A percentile compares a stretch with the other conserved stretches of the same genome.
phyloP scores from a whole-genome alignment of 2,329 filamentous ascomycete genomes.

The Trichoderma sp. region DNA sequence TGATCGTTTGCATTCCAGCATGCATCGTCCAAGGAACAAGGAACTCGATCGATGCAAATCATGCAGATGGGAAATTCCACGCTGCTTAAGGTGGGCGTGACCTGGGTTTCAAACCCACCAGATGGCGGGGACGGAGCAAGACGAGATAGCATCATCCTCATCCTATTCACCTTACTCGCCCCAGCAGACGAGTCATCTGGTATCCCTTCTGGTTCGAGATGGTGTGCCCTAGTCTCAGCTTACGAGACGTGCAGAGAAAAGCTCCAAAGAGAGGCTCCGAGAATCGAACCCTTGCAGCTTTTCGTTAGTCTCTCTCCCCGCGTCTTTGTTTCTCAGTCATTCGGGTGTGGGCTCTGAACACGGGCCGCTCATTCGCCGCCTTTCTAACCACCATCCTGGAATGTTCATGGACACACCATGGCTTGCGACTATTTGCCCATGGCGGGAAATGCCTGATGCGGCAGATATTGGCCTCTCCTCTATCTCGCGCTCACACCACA shows the following conservation, averaged over 20 bases:
- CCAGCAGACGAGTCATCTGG: background rate
- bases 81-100: conserved; percentile 29
- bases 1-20: background rate
- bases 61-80: conserved; percentile 27
- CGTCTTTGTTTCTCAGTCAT: background rate
- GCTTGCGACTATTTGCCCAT: background rate
- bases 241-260: background rate
- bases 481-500: background rate
- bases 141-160: background rate
- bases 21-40: background rate
- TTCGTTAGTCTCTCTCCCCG: background rate
- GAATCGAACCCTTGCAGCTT: background rate
- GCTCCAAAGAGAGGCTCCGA: background rate
- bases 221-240: conserved; percentile 18
- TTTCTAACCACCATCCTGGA: conserved; percentile 2
- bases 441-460: background rate
- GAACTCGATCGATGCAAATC: conserved; percentile 34
- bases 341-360: background rate
- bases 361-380: conserved; percentile 17
- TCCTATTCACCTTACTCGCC: background rate
- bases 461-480: background rate
- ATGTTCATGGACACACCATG: background rate
- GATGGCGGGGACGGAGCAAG: background rate
- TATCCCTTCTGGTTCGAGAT: background rate
- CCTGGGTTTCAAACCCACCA: conserved; percentile 22